Evolutionary conservation across 2,329 filamentous ascomycete species (phyloP), one percentile per base, ranked within the genome.

Genomic region (Metarhizium anisopliae): DNA sequence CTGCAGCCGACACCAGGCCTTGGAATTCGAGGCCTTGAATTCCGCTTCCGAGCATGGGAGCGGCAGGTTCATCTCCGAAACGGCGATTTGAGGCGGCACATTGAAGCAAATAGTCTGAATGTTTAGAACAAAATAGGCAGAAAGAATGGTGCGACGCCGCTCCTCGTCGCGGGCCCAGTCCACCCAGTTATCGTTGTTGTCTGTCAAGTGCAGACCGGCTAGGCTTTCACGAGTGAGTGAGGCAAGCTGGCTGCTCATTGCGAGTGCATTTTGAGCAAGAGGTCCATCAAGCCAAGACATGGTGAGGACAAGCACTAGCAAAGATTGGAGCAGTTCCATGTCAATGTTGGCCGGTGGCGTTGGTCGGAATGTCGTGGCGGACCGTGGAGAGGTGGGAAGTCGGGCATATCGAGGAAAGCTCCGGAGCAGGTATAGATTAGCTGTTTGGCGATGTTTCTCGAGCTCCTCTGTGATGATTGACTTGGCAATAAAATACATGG

Each of bases 81-180:
- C 82, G 53, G 81, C 63, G 30, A 84, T 76, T 47, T 82, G 69
- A 0, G 82, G 81, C 32, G 81, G 79, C 14, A 82, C 79, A 64
- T 83, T 80, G 69, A 83, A 84, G 61, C 81, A 81, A 54, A 84
- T 81, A 38, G 77, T 81, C 59, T 84, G 81, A 2, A 84, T 71
- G 61, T 83, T 83, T 57, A 81, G 80, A 60, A 83, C 55, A n/a
- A 60, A 58, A 47, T 64, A 68, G 76, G 65, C 78, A 76, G 65
- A 82, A 78, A 57, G 81, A 52, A 70, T n/a, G 4, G 43, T 25
- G 6, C 43, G 43, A 6, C 18, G 43, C 43, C 18, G 16, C 10
- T 47, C 43, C 6, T 47, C 18, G 6, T 56, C 54, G 8, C 71
- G 70, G 20, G 77, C 66, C 80, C 80, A 83, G 20, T 78, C 74